These are phyloP conservation scores for Penicillium angulare DNA, from an alignment of 495 filamentous ascomycete species.

Conservation along the genomic window DNA sequence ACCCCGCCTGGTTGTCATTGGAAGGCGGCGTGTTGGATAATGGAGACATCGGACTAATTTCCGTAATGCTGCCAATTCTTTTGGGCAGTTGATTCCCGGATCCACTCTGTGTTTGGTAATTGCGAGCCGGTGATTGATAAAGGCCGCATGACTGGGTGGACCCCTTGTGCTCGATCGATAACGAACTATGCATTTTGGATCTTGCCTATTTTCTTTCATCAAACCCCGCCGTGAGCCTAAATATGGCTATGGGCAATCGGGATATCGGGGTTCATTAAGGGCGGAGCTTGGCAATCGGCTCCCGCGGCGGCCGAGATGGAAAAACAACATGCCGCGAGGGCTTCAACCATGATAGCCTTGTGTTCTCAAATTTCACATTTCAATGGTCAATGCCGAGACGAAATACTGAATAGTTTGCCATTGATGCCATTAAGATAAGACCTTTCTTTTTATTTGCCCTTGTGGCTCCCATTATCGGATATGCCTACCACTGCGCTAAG, in stretches of 20 bases:
- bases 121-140: too few species aligned
- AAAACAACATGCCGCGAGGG: background rate
- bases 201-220: too few species aligned
- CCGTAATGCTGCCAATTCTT: background rate
- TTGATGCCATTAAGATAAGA: too few species aligned
- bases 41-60: constrained; percentile 5
- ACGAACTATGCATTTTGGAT: too few species aligned
- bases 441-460: background rate
- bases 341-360: background rate
- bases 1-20: constrained; percentile 14
- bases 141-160: too few species aligned
- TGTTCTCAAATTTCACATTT: background rate
- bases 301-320: background rate
- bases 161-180: too few species aligned
- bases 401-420: too few species aligned
- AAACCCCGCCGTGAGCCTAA: too few species aligned
- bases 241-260: too few species aligned
- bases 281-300: background rate
- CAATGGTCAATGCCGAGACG: too few species aligned
- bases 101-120: too few species aligned
- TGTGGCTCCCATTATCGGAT: background rate
- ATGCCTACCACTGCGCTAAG: background rate
- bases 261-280: too few species aligned
- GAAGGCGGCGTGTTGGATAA: constrained; percentile 13
- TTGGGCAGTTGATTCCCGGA: background rate